Evolutionary conservation across 2,329 filamentous ascomycete genomes (phyloP), one percentile per base, ranked within the genome.

Genomic region (Diplodia mutila): DNA sequence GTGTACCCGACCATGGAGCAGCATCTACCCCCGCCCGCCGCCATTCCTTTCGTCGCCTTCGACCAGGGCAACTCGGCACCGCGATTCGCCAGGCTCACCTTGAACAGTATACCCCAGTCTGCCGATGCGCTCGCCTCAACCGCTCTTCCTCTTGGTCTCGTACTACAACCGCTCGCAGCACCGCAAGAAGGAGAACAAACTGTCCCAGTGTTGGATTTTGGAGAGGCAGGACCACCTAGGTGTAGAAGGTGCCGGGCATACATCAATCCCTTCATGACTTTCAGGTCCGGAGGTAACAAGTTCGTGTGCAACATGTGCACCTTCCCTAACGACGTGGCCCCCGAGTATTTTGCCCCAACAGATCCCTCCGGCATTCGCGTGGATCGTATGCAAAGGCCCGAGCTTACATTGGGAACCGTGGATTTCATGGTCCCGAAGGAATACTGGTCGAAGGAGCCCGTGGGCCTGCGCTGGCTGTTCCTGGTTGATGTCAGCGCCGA

Each of bases 191-290:
- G 95, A 64, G 95, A 99, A 80, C 85, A 90, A 59, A 88, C 93
- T 1, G 90, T 99, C 66, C 95, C 95, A 0, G 91, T 99, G 4
- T 85, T 99, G 27, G 95, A 99, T 80, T 99, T 98, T 84, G 95
- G 95, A 59, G 93, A 97, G 51, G 82, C 83, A 48, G 95, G 95
- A 0, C 95, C 95, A 49, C 95, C 95, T 25, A 88, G 95, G 78
- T 99, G 95, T 80, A 89, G 92, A 74, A 87, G 95, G 81, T 99
- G 95, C 83, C 87, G 95, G 76, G 91, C 94, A 16, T 99, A 99
- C 80, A 96, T 99, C 81, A 99, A 99, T 76, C 95, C 95, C 1
- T 99, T 99, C 78, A 98, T 99, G 95, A 91, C 94, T 76, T 99
- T 99, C 85, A 88, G 91, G 68, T 90, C 91, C 18, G 94, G 94